Conservation (phyloP, 2,329 filamentous ascomycete species). For the Neocatenulostroma microsporum region DNA sequence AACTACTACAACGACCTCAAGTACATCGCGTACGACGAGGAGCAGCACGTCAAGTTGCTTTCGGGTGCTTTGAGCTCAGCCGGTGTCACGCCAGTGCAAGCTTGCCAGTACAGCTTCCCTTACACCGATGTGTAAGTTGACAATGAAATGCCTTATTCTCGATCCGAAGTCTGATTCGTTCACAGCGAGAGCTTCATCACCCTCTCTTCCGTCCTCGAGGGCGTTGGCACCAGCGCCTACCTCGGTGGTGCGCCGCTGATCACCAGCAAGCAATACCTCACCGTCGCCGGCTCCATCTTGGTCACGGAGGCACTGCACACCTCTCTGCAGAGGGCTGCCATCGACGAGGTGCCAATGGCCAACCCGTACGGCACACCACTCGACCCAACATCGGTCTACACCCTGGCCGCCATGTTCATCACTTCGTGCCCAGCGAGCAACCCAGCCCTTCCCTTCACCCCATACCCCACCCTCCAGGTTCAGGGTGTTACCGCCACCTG, state of each 20-base stretch:
- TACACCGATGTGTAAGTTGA: conserved; percentile 14
- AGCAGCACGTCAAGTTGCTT: conserved; percentile 51
- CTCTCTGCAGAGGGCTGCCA: conserved; percentile 46
- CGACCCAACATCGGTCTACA: conserved; percentile 52
- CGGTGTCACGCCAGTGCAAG: conserved; percentile 46
- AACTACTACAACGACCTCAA: conserved; percentile 52
- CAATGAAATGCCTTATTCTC: not conserved
- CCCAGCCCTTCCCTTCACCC: conserved; percentile 50
- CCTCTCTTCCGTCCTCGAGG: conserved; percentile 47
- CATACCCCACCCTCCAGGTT: conserved; percentile 19
- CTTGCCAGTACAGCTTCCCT: conserved; percentile 50
- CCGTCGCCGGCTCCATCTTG: conserved; percentile 54
- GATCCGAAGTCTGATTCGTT: conserved; percentile 30
- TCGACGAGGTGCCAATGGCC: conserved; percentile 47
- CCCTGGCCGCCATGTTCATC: conserved; percentile 58
- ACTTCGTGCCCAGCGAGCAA: conserved; percentile 49
- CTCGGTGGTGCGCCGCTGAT: conserved; percentile 54
- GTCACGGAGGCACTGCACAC: conserved; percentile 58
- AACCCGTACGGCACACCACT: conserved; percentile 56
- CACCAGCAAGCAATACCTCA: conserved; percentile 52
- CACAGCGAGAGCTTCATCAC: conserved; percentile 40
- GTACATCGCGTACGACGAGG: conserved; percentile 50
- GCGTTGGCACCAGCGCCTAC: conserved; percentile 52
- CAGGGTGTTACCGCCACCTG: conserved; percentile 4
- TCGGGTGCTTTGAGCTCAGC: conserved; percentile 36